Conservation (phyloP, 768 basidiomycete genomes). For the Suillus variegatus region DNA sequence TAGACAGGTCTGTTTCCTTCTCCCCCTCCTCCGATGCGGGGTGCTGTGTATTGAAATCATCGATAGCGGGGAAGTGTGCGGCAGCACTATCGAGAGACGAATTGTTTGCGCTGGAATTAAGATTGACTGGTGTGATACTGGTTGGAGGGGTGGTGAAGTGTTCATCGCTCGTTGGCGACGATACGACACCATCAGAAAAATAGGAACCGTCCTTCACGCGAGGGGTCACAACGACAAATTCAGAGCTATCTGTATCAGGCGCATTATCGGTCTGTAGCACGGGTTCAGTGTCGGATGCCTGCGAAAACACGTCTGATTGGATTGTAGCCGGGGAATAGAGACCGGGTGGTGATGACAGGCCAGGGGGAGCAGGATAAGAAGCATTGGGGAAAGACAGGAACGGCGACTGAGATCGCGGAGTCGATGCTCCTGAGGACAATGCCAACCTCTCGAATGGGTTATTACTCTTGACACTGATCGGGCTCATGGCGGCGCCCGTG, state of each 20-base stretch:
- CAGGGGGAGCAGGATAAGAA: constrained; percentile 39
- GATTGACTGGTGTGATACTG: constrained; percentile 31
- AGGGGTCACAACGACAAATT: constrained; percentile 23
- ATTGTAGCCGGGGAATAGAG: constrained; percentile 11
- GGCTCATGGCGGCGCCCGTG: constrained; percentile 53
- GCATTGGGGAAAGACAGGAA: constrained; percentile 52
- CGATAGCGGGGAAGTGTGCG: constrained; percentile 40
- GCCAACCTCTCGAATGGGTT: constrained; percentile 87
- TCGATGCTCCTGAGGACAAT: constrained; percentile 41
- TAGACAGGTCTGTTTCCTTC: constrained; percentile 51
- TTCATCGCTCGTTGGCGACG: constrained; percentile 46
- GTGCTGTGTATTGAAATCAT: constrained; percentile 23
- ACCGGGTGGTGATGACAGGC: constrained; percentile 17
- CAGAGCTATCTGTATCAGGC: constrained; percentile 23
- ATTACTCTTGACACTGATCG: constrained; percentile 64
- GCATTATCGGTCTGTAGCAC: constrained; percentile 16
- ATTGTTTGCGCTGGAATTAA: constrained; percentile 17
- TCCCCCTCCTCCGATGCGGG: constrained; percentile 14
- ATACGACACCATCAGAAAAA: constrained; percentile 23
- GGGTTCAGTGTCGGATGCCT: constrained; percentile 20
- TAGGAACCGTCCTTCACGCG: constrained; percentile 14
- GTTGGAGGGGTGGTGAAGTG: constrained; percentile 63
- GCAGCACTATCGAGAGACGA: constrained; percentile 28
- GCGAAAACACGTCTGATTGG: constrained; percentile 50
- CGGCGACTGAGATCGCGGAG: constrained; percentile 57